Percentiles rank a stretch among this genome's conserved stretches.
Conservation (phyloP, 768 basidiomycete species). For the Strobilomyces echinocephalus region DNA sequence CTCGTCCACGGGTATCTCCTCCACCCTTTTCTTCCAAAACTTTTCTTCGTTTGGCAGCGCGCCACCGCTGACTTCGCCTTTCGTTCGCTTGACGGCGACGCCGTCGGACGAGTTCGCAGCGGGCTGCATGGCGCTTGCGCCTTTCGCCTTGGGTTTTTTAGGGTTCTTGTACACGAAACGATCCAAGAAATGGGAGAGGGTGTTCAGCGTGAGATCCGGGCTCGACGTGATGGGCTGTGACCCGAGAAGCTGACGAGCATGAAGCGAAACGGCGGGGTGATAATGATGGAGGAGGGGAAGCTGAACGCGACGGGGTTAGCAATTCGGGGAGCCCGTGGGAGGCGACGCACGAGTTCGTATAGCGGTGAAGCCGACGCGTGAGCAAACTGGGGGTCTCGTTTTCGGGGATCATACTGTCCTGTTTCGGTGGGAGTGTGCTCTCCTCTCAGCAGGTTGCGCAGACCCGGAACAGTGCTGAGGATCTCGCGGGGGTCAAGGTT, state of each 20-base stretch:
- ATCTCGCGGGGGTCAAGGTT: conserved; percentile 33
- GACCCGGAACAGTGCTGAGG: conserved; percentile 43
- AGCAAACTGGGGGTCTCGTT: conserved; percentile 86
- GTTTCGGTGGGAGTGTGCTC: conserved; percentile 27
- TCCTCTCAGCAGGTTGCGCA: conserved; percentile 43
- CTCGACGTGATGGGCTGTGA: conserved; percentile 73
- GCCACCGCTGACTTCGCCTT: conserved; percentile 47
- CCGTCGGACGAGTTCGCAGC: conserved; percentile 61
- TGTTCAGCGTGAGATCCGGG: conserved; percentile 87
- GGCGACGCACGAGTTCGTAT: conserved; percentile 78
- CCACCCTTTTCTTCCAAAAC: conserved; percentile 65
- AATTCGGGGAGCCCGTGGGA: neutral
- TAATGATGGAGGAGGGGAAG: conserved; percentile 79
- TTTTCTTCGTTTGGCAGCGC: conserved; percentile 65
- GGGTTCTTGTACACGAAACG: conserved; percentile 97
- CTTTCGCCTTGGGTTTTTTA: conserved; percentile 68
- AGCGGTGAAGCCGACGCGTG: conserved; percentile 74
- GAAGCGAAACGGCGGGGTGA: conserved; percentile 86
- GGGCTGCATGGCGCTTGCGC: conserved; percentile 96
- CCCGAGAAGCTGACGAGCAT: conserved; percentile 75
- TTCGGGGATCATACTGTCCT: conserved; percentile 72
- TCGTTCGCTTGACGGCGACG: conserved; percentile 65
- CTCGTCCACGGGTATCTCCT: conserved; percentile 85
- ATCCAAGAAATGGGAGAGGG: conserved; percentile 92
- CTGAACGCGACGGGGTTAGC: conserved; percentile 33